These are phyloP conservation scores for Talaromyces sp. DNA, from an alignment of 2,329 filamentous ascomycete genomes.

Conservation along the genomic window DNA sequence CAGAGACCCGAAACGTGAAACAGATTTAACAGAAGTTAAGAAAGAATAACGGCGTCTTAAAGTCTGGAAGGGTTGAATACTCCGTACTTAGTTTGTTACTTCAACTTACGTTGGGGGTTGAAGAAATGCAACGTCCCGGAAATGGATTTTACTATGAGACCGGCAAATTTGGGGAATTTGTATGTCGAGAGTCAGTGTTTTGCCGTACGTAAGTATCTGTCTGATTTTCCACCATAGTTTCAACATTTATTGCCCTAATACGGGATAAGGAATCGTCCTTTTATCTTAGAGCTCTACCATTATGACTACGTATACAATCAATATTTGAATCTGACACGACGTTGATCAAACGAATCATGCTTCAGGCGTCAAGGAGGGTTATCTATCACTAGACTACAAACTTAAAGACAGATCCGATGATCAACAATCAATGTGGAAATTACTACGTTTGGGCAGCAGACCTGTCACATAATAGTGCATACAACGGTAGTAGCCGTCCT, in stretches of 20 bases:
- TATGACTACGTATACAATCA: not conserved
- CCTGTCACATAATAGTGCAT: not conserved
- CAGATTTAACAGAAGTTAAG: not conserved
- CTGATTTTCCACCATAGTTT: not conserved
- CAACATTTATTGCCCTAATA: not conserved
- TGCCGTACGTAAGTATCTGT: not conserved
- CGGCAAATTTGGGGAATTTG: not conserved
- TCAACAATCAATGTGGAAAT: slow-evolving; percentile 3
- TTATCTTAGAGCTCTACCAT: not conserved
- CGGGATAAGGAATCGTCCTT: not conserved
- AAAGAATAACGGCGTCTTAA: not conserved
- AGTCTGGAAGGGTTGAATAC: not conserved
- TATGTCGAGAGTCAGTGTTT: not conserved
- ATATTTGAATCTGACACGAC: not conserved
- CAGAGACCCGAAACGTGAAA: not conserved
- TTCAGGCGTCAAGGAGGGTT: slow-evolving; percentile 3
- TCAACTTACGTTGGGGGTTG: no score
- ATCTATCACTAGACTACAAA: not conserved
- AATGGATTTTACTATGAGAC: not conserved
- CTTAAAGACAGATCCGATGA: slow-evolving; percentile 2
- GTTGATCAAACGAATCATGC: not conserved
- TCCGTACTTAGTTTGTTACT: not conserved
- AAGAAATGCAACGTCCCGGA: not conserved
- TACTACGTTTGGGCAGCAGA: not conserved
- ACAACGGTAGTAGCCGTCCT: not conserved